Conservation (phyloP, 2,329 filamentous ascomycete species). For the Akanthomyces lecanii region DNA sequence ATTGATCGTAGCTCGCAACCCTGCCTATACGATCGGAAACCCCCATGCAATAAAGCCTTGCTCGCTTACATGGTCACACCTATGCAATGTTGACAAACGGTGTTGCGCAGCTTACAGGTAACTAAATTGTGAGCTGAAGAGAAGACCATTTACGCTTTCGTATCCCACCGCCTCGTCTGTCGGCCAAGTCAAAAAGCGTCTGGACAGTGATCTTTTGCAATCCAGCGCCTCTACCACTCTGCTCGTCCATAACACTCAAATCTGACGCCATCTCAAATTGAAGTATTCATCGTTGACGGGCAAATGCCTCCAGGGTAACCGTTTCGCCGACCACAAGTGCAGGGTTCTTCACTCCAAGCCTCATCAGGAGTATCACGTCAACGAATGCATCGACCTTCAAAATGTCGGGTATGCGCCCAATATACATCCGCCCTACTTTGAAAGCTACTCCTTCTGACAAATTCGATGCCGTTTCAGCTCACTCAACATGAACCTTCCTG, state of each 20-base stretch:
- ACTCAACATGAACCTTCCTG: neutral
- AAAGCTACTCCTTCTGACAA: no score
- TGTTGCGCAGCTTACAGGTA: neutral
- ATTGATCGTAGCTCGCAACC: no score
- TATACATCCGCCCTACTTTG: no score
- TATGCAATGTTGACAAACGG: neutral
- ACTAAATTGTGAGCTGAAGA: neutral
- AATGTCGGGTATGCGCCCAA: neutral
- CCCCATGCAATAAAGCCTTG: no score
- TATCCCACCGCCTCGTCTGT: neutral
- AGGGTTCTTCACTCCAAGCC: neutral
- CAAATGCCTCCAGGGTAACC: neutral
- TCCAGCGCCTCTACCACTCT: no score
- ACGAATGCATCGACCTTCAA: neutral
- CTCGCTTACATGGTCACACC: no score
- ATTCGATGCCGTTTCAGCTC: neutral
- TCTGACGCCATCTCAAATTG: neutral
- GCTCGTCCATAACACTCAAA: no score
- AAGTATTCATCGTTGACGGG: neutral
- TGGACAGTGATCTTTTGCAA: no score
- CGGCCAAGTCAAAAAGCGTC: neutral
- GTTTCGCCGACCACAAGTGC: conserved; percentile 1
- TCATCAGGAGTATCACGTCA: neutral
- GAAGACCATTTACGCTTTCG: neutral
- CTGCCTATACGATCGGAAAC: no score